Conservation (phyloP, 345 rosid species). For the Hibiscus tridactylites region DNA sequence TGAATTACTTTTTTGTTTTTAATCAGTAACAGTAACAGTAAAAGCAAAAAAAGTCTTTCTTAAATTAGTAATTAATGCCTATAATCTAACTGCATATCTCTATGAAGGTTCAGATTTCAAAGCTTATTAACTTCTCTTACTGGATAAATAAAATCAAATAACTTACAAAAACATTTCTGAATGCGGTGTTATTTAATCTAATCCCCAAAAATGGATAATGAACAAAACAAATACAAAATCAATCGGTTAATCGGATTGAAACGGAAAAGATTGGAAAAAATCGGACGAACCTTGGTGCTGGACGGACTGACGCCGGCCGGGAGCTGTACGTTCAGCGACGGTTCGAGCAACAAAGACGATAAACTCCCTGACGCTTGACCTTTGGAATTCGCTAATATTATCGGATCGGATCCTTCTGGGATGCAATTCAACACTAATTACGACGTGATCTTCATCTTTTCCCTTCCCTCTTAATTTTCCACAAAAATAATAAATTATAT, state of each 20-base stretch:
- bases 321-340: constrained; percentile 82
- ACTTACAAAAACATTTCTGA: neutral
- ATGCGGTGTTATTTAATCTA: neutral
- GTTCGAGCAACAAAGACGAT: constrained; percentile 81
- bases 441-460: constrained; percentile 83
- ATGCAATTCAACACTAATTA: constrained; percentile 65
- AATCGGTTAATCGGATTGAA: neutral
- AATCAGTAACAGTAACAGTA: neutral
- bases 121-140: neutral
- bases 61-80: neutral
- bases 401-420: constrained; percentile 61
- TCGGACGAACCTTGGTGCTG: constrained; percentile 66
- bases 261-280: too few relatives aligned
- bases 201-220: neutral
- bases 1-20: too few relatives aligned
- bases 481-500: neutral
- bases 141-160: neutral
- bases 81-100: neutral
- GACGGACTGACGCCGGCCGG: constrained; percentile 85
- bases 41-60: neutral
- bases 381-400: constrained; percentile 67
- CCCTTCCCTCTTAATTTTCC: neutral
- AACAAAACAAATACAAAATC: neutral
- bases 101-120: neutral
- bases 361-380: constrained; percentile 81